These are phyloP conservation scores for Solanum etuberosum DNA, from an alignment of 257 asterid genomes.

Conservation along the genomic window DNA sequence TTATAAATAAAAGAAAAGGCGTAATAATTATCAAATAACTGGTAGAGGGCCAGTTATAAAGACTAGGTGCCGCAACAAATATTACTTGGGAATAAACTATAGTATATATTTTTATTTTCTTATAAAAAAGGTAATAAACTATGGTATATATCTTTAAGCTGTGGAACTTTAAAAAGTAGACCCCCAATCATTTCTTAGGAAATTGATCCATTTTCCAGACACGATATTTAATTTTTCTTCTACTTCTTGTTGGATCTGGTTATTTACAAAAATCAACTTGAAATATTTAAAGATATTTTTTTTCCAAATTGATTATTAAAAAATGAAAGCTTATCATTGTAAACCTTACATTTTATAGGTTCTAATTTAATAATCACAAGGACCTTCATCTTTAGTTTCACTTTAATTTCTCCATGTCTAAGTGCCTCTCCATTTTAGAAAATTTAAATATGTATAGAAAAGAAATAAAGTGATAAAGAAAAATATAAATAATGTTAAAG, in stretches of 20 bases:
- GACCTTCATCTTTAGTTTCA: not conserved
- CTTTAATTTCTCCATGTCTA: not conserved
- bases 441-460: not conserved
- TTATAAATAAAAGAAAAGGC: not conserved
- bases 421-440: not conserved
- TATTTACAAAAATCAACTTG: not conserved
- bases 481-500: not conserved
- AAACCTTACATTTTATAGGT: not conserved
- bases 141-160: no score
- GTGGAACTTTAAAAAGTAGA: not conserved
- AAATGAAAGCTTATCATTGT: not conserved
- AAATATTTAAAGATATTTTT: not conserved
- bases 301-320: not conserved
- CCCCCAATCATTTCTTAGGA: not conserved
- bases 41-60: not conserved
- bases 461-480: not conserved
- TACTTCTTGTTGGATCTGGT: not conserved
- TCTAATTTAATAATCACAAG: not conserved
- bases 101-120: no score
- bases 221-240: not conserved
- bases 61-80: not conserved
- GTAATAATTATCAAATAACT: not conserved
- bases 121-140: no score
- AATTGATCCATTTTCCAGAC: not conserved
- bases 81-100: not conserved